Evolutionary conservation across 176 grass and related monocot genomes (phyloP).

Genomic region (Eragrostis nindensis): DNA sequence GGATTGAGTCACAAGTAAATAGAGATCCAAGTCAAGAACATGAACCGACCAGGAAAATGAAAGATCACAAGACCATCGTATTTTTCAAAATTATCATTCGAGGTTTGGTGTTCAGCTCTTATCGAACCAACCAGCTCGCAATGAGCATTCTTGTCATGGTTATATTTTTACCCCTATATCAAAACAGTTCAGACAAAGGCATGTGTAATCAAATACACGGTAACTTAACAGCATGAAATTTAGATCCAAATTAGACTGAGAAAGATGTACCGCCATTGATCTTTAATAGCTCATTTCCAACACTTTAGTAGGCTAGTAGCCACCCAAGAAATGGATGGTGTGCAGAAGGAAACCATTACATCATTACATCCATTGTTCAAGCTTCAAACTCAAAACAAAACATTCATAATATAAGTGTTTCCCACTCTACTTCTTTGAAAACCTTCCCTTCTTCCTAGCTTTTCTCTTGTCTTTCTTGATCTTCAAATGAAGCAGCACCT

Average conservation of each 20-base stretch:
- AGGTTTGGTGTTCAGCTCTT: background rate
- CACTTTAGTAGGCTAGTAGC: background rate
- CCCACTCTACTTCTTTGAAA: constrained; percentile 44
- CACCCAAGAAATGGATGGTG: constrained; percentile 18
- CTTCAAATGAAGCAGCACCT: constrained; percentile 71
- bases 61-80: background rate
- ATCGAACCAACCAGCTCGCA: no score
- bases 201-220: background rate
- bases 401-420: background rate
- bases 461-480: constrained; percentile 77
- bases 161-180: background rate
- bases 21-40: background rate
- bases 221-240: background rate
- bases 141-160: background rate
- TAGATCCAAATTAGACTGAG: background rate
- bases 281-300: background rate
- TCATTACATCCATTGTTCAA: constrained; percentile 15
- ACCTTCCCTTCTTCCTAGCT: constrained; percentile 72
- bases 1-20: background rate
- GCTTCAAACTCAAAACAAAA: constrained; percentile 48
- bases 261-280: background rate
- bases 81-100: background rate
- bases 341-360: constrained; percentile 15
- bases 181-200: background rate
- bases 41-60: background rate